Evolutionary conservation across 192 early-diverging fungal genomes (phyloP), one percentile per base, ranked within the genome.

Genomic region (Backusella sp.): DNA sequence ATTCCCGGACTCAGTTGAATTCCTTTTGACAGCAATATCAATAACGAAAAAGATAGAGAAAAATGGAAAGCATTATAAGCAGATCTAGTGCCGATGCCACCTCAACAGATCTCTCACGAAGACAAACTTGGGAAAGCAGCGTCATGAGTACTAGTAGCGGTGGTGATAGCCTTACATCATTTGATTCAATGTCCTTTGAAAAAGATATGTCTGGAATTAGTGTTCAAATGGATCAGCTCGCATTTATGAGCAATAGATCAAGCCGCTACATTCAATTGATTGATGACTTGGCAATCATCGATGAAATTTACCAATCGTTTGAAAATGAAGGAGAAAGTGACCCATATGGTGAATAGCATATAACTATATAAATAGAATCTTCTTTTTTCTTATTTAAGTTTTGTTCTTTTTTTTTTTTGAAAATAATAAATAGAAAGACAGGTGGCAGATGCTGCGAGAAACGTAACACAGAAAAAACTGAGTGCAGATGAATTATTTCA

Each of bases 371-470:
- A 26, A 37, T 23, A 23, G 7, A 26, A 11, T 12, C 66, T 21
- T 59, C 23, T 59, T 12, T 26, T 59, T 59, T 11, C 23, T 62
- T 62, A 62, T 62, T 23, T 62, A 62, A 12, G 2, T 14, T 14
- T n/a, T n/a, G n/a, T n/a, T 62, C 4, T 39, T 26, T 9, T 23
- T 62, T 28, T 32, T 17, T 49, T 49, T 49, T 49, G 46, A 49
- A 49, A 14, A 62, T 62, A 42, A 46, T n/a, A 19, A 41, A 39
- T 32, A 72, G 70, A 72, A 6, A 44, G 44, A 46, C 42, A 72
- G 17, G 70, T 72, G 23, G 70, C 44, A 28, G 70, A 72, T 44
- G 44, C 41, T 30, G 70, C 70, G 44, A 72, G 70, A 72, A 49
- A 72, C 44, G 70, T 72, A 30, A 44, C 42, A 26, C 37, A 72